Conservation (phyloP, 768 basidiomycete species). For the Collybia nuda region DNA sequence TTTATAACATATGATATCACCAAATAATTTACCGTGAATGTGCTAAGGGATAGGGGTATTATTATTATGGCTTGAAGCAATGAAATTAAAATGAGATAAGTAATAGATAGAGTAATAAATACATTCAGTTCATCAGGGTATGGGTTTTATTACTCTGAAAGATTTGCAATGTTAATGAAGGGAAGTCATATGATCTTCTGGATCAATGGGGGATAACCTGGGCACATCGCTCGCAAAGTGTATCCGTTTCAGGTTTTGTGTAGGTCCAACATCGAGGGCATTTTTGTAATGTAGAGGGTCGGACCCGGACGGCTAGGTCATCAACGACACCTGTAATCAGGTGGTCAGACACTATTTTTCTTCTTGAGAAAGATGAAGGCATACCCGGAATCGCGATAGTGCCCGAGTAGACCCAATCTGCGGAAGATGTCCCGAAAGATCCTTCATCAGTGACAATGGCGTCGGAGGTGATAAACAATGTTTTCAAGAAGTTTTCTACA, state of each 20-base stretch:
- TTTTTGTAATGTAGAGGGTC: conserved; percentile 61
- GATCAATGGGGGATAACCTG: conserved; percentile 19
- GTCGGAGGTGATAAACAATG: conserved; percentile 81
- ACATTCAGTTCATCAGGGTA: too few relatives aligned
- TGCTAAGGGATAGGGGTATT: too few relatives aligned
- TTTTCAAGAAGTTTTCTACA: conserved; percentile 62
- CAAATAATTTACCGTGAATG: too few relatives aligned
- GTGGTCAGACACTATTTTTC: conserved; percentile 9
- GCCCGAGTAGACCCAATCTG: conserved; percentile 50
- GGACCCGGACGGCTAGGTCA: conserved; percentile 50
- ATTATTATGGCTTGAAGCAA: too few relatives aligned
- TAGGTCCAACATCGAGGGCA: conserved; percentile 94
- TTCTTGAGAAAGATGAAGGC: conserved; percentile 1
- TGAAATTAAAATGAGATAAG: too few relatives aligned
- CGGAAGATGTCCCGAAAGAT: conserved; percentile 35
- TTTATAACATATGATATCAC: too few relatives aligned
- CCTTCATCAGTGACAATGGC: conserved; percentile 50
- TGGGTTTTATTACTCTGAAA: neutral
- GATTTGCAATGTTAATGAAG: neutral
- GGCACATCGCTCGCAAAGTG: conserved; percentile 67
- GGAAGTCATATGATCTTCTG: too few relatives aligned
- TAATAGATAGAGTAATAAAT: too few relatives aligned
- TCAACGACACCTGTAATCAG: conserved; percentile 22
- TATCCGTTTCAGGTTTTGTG: conserved; percentile 47
- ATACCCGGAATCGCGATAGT: conserved; percentile 46